Evolutionary conservation across 768 basidiomycete species (phyloP), one percentile per base, ranked within the genome.

Genomic region (Macrolepiota fuliginosa): DNA sequence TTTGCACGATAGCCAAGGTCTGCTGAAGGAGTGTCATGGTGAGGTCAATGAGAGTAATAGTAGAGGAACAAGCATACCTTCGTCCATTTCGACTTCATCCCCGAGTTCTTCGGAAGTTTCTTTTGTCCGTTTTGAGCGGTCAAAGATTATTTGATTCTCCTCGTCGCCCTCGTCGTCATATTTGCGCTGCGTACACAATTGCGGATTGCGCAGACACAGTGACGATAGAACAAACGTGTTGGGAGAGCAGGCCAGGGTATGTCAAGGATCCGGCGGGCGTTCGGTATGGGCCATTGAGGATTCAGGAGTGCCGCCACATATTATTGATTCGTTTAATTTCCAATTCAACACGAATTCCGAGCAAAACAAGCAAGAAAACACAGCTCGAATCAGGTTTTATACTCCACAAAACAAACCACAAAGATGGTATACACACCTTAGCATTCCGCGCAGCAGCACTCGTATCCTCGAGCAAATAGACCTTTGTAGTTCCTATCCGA

Each of bases 381-480:
- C 70, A 64, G 51, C 62, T 74, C 72, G 74, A 71, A 81, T 88
- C 75, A 87, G 75, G 76, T 71, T 71, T 74, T 71, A 70, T 65
- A 71, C 65, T 65, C 65, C 72, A 72, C 76, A 73, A 70, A 73
- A 73, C 71, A 22, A 61, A 49, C 46, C 37, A 57, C 65, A 65
- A 76, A 74, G 7, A 32, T 32, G 29, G 29, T 75, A 32, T 15
- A 80, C 88, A 83, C 81, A 93, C 91, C 89, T 92, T 92, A 72
- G 83, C 83, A 66, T 74, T 77, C 63, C 80, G 83, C 63, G 81
- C 78, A n/a, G 82, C 74, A 64, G 81, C 78, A 35, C 81, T 76
- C 37, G 88, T 77, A 67, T 92, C 91, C 56, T 88, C 81, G 64
- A 91, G 81, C 29, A 92, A 72, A 74, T 93, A 94, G n/a, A 92